Evolutionary conservation across 495 filamentous ascomycete genomes (phyloP), one percentile per base, ranked within the genome.

Genomic region (Hypoxylon fuscum): DNA sequence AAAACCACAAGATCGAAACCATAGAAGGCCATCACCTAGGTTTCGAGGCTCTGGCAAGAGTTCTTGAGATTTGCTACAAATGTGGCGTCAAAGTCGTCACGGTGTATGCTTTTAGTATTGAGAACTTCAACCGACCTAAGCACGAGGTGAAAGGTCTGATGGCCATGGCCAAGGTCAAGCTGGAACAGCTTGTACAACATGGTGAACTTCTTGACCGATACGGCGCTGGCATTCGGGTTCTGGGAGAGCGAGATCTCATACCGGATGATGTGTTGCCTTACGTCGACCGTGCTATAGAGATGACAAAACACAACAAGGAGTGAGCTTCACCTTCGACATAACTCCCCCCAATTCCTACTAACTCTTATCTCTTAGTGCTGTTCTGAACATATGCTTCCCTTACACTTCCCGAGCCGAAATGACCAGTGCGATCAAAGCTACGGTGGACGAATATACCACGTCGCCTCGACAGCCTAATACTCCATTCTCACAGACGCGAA

Each of bases 91-190:
- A 93, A 73, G 92, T 96, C 3, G 95, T 98, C 11, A 97, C 95
- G 0, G 90, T 98, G 49, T 98, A 98, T 75, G 95, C 95, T 3
- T 98, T 98, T 81, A 95, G 90, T 67, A 96, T 98, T 72, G 95
- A 98, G 76, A 98, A 98, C 77, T 98, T 97, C 81, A 96, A 98
- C 74, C 86, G 95, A 4, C 93, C 92, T n/a, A 93, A 93, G 72
- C 94, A 96, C 76, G 95, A 98, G 73, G 96, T 98, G 27, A 93
- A 97, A 73, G 92, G 91, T 12, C 78, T 98, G 46, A 98, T 98
- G 95, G 91, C 96, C 63, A 96, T 98, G 82, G 94, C 93, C 29
- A 96, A 96, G 77, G 85, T 94, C 55, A 97, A 97, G 78, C 82
- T 98, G 11, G 83, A 86, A 17, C 95, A 98, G 68, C 80, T 98